These are phyloP conservation scores for Tuber brumale DNA, from an alignment of 495 filamentous ascomycete genomes.

Conservation along the genomic window DNA sequence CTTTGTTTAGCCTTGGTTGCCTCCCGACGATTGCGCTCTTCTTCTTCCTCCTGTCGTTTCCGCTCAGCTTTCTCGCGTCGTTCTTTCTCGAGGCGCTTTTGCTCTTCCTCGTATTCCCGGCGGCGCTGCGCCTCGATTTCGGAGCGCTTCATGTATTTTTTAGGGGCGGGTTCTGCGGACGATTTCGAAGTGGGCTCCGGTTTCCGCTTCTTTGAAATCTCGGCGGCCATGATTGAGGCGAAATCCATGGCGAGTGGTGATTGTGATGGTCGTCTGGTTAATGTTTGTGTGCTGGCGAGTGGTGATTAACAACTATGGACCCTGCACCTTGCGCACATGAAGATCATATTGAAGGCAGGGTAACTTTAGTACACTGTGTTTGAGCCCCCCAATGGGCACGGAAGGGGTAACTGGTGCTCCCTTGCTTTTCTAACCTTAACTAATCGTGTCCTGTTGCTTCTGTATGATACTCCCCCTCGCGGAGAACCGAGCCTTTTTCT, in stretches of 20 bases:
- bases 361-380: background rate
- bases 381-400: background rate
- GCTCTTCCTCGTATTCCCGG: constrained; percentile 72
- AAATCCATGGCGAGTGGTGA: constrained; percentile 70
- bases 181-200: constrained; percentile 38
- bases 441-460: background rate
- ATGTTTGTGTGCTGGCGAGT: background rate
- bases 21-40: constrained; percentile 60
- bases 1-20: constrained; percentile 72
- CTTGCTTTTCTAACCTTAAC: background rate
- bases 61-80: constrained; percentile 59
- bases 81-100: constrained; percentile 59
- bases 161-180: constrained; percentile 44
- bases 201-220: constrained; percentile 69
- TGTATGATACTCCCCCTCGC: background rate
- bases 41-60: constrained; percentile 89
- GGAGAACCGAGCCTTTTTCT: background rate
- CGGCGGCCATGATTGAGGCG: constrained; percentile 78
- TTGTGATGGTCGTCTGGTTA: constrained; percentile 8
- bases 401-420: background rate
- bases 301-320: background rate
- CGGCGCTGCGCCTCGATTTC: constrained; percentile 79
- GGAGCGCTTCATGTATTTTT: constrained; percentile 80
- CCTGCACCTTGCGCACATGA: too few relatives aligned
- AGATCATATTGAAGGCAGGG: background rate